phyloP scores from a whole-genome alignment of 257 asterid species.

The Scutellaria galericulata region DNA sequence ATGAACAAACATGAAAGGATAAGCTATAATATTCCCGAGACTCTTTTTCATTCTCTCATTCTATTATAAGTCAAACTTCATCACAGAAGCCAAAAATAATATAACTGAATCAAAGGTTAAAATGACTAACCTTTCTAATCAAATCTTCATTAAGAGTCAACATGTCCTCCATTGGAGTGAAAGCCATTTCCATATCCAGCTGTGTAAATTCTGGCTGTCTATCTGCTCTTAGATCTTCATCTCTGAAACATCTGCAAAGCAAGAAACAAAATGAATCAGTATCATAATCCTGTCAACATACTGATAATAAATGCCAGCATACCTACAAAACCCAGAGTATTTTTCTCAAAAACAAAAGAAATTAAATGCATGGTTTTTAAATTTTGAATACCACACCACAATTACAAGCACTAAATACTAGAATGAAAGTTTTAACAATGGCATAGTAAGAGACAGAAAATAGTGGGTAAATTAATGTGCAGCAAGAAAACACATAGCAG shows the following conservation, averaged over 20 bases:
- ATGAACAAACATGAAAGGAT: slow-evolving; percentile 1
- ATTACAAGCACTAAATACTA: slow-evolving; percentile 15
- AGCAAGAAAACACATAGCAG: slow-evolving; percentile 22
- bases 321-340: background rate
- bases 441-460: slow-evolving; percentile 16
- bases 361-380: background rate
- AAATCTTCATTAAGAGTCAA: slow-evolving; percentile 93
- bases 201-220: slow-evolving; percentile 99
- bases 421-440: slow-evolving; percentile 3
- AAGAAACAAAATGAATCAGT: slow-evolving; percentile 32
- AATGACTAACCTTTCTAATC: slow-evolving; percentile 76
- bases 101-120: slow-evolving; percentile 5
- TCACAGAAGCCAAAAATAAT: background rate
- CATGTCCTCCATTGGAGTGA: slow-evolving; percentile 94
- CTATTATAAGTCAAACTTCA: slow-evolving; percentile 21
- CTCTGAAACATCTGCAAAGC: slow-evolving; percentile 87
- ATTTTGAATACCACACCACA: slow-evolving; percentile 17
- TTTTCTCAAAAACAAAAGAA: background rate
- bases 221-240: slow-evolving; percentile 99
- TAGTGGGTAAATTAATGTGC: slow-evolving; percentile 4
- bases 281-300: background rate
- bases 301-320: background rate
- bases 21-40: background rate
- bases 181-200: slow-evolving; percentile 96
- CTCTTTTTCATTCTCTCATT: background rate